Base-by-base conservation (phyloP, 805 yeast genomes). In the Pichia nakasei region DNA sequence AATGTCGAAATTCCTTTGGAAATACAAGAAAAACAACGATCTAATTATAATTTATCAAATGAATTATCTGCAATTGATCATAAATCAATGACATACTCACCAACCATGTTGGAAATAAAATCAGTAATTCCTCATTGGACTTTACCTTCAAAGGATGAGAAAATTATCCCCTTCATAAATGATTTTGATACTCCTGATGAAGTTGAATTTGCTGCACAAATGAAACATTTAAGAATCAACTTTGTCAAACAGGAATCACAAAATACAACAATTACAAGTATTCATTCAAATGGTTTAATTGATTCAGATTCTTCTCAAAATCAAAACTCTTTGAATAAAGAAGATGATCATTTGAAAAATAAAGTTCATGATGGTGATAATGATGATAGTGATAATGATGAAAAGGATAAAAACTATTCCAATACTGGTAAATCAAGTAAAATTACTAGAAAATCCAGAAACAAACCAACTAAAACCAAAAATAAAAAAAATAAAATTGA, bases 181-280 rank as follows among this genome's bases (percentile, higher is more conserved):
- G 79, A 75, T 53, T 57, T 59, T 22, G 81, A 75, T 49, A 68
- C 78, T 1, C 69, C 64, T 15, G 64, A 58, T 44, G 81, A 76
- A 55, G 60, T 67, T 32, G 70, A 64, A 35, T 74, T 68, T 54
- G 73, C 77, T 1, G 66, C 64, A 18, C 64, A 60, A 35, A 75
- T 76, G 81, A 69, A 65, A 51, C 56, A 58, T 42, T 55, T 70
- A 19, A 64, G 81, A 46, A 48, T 62, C 39, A 49, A 50, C n/a
- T 59, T 58, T 43, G 52, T 59, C 12, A 27, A 27, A 8, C 32
- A 27, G 15, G 32, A 27, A 27, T 27, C 32, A 6, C 35, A 34
- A 20, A 41, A 41, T 38, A 38, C 38, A 13, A 34, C 33, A 27
- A 27, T 34, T 19, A 36, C 36, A 17, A 29, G 27, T 32, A 36